These are phyloP conservation scores for Westerdykella sp. DNA, from an alignment of 2,329 filamentous ascomycete species.

Conservation along the genomic window DNA sequence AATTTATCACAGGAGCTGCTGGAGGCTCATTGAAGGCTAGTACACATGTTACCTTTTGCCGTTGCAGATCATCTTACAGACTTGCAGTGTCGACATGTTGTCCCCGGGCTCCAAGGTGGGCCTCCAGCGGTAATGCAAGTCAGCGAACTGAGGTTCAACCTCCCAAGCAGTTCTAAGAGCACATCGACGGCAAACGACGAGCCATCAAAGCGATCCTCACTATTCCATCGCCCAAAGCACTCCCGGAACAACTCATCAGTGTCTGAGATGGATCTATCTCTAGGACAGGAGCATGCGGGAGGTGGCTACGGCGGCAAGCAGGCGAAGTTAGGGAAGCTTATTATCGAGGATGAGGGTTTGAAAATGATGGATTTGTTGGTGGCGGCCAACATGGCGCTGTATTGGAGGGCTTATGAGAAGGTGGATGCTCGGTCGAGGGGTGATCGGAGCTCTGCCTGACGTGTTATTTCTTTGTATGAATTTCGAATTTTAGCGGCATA, in stretches of 20 bases:
- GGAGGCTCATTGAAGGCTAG: constrained; percentile 61
- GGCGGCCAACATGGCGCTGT: constrained; percentile 83
- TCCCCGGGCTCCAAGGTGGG: constrained; percentile 44
- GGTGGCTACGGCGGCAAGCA: constrained; percentile 79
- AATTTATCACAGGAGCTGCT: constrained; percentile 71
- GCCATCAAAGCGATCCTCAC: constrained; percentile 29
- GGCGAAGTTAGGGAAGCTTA: constrained; percentile 89
- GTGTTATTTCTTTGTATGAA: too few species aligned
- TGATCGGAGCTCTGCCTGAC: not conserved
- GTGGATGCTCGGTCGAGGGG: constrained; percentile 8
- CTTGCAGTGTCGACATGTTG: constrained; percentile 59
- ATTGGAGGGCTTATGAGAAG: constrained; percentile 82
- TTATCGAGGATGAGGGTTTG: constrained; percentile 79
- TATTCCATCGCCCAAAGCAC: constrained; percentile 28
- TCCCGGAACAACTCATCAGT: constrained; percentile 25
- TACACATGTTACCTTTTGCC: not conserved
- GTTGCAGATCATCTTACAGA: too few species aligned
- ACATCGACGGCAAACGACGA: constrained; percentile 29
- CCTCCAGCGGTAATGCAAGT: constrained; percentile 46
- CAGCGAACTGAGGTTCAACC: constrained; percentile 85
- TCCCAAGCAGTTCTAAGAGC: constrained; percentile 52
- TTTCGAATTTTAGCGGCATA: too few species aligned
- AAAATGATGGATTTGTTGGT: constrained; percentile 95
- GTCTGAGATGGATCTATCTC: constrained; percentile 56
- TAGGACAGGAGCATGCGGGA: constrained; percentile 78